Conservation (phyloP, 768 basidiomycete genomes). For the Boletellus ananiceps region DNA sequence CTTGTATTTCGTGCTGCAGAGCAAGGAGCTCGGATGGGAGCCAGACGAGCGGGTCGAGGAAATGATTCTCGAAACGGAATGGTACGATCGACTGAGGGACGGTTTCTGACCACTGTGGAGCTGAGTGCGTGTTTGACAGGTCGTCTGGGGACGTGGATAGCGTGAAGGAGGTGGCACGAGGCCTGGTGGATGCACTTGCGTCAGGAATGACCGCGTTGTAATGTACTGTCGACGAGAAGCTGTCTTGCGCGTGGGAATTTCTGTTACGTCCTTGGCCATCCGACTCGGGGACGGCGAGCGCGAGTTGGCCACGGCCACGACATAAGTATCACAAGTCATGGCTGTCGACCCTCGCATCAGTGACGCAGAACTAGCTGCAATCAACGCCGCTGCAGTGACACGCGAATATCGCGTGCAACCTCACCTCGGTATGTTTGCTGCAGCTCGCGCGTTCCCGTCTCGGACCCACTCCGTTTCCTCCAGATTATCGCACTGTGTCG, state of each 20-base stretch:
- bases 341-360: slow-evolving; percentile 54
- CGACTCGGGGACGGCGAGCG: slow-evolving; percentile 4
- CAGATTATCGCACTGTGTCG: slow-evolving; percentile 97
- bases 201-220: slow-evolving; percentile 27
- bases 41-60: slow-evolving; percentile 60
- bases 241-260: slow-evolving; percentile 23
- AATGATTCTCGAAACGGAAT: slow-evolving; percentile 75
- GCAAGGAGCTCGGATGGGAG: slow-evolving; percentile 59
- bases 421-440: slow-evolving; percentile 61
- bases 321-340: slow-evolving; percentile 28
- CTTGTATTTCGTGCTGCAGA: slow-evolving; percentile 73
- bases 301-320: slow-evolving; percentile 3
- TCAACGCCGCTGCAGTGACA: slow-evolving; percentile 87
- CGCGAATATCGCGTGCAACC: slow-evolving; percentile 85
- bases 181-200: slow-evolving; percentile 38
- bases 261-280: slow-evolving; percentile 2
- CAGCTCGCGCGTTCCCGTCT: slow-evolving; percentile 1
- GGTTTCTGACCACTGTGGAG: slow-evolving; percentile 12
- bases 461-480: slow-evolving; percentile 12
- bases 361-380: slow-evolving; percentile 68
- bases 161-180: slow-evolving; percentile 39
- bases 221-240: slow-evolving; percentile 5
- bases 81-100: slow-evolving; percentile 42
- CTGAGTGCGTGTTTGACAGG: slow-evolving; percentile 39
- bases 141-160: slow-evolving; percentile 39